phyloP scores from a whole-genome alignment of 2,329 filamentous ascomycete genomes.

The Parafenestella ontariensis region DNA sequence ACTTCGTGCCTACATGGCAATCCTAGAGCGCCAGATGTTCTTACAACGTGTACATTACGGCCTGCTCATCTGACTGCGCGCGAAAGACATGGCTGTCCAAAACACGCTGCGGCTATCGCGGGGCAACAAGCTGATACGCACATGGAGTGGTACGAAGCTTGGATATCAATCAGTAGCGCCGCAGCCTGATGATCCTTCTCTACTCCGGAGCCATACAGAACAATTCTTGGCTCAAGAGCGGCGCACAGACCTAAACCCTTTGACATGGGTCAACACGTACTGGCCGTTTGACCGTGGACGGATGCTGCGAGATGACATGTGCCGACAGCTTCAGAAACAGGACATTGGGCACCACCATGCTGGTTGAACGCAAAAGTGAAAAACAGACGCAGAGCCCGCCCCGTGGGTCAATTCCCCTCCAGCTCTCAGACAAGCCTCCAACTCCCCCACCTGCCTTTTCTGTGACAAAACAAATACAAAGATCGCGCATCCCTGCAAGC shows the following conservation, averaged over 20 bases:
- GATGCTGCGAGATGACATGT: slow-evolving; percentile 30
- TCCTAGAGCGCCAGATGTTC: background rate
- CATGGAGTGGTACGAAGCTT: slow-evolving; percentile 25
- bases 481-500: slow-evolving; percentile 27
- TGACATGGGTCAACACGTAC: no score
- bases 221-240: slow-evolving; percentile 14
- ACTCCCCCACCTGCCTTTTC: slow-evolving; percentile 40
- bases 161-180: slow-evolving; percentile 32
- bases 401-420: background rate
- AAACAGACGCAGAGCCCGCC: background rate
- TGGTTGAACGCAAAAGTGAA: background rate
- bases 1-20: slow-evolving; percentile 1
- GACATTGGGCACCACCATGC: slow-evolving; percentile 6
- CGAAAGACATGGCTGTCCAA: slow-evolving; percentile 7
- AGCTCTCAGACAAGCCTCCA: background rate
- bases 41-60: background rate
- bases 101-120: slow-evolving; percentile 31
- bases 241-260: slow-evolving; percentile 30
- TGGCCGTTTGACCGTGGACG: slow-evolving; percentile 23
- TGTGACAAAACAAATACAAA: slow-evolving; percentile 20
- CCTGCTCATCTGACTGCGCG: slow-evolving; percentile 20
- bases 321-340: background rate
- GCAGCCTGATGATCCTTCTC: slow-evolving; percentile 22
- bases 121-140: slow-evolving; percentile 23
- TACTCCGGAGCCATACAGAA: slow-evolving; percentile 27